Percentiles rank a stretch among this genome's conserved stretches.
Evolutionary conservation across 768 basidiomycete species (phyloP).

Genomic region (Megacollybia marginata): DNA sequence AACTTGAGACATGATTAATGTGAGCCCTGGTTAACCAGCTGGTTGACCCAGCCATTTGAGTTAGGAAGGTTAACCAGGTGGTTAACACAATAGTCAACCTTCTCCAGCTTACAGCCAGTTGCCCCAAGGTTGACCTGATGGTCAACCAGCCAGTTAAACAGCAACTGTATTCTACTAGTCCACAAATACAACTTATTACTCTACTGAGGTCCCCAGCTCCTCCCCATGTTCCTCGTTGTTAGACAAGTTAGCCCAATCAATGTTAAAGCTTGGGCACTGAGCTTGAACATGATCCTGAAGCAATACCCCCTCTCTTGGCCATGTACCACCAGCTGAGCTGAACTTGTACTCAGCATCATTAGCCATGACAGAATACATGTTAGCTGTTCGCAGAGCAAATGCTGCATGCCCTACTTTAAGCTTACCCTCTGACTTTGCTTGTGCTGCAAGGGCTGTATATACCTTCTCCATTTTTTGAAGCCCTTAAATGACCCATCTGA

Average conservation of each 20-base stretch:
- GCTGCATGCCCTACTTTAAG: neutral
- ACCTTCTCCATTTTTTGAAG: neutral
- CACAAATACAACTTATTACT: neutral
- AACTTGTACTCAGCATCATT: slow-evolving; percentile 4
- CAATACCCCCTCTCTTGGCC: slow-evolving; percentile 2
- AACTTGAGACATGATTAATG: no score
- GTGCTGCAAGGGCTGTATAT: neutral
- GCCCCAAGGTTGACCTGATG: no score
- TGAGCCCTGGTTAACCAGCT: no score
- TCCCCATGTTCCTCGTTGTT: no score
- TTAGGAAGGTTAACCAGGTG: no score
- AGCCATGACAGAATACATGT: slow-evolving; percentile 5
- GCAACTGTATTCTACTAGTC: no score
- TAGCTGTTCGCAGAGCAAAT: slow-evolving; percentile 5
- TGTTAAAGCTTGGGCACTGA: neutral
- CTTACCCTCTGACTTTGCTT: neutral
- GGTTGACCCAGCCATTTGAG: no score
- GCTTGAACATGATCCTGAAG: slow-evolving; percentile 3
- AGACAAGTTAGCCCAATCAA: slow-evolving; percentile 1
- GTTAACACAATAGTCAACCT: no score
- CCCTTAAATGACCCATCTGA: neutral
- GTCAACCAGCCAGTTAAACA: no score
- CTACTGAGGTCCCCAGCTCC: no score
- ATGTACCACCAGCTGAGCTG: slow-evolving; percentile 1
- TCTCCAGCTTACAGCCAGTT: no score